Evolutionary conservation across 2,329 filamentous ascomycete genomes (phyloP).

Genomic region (Sporothrix brasiliensis): DNA sequence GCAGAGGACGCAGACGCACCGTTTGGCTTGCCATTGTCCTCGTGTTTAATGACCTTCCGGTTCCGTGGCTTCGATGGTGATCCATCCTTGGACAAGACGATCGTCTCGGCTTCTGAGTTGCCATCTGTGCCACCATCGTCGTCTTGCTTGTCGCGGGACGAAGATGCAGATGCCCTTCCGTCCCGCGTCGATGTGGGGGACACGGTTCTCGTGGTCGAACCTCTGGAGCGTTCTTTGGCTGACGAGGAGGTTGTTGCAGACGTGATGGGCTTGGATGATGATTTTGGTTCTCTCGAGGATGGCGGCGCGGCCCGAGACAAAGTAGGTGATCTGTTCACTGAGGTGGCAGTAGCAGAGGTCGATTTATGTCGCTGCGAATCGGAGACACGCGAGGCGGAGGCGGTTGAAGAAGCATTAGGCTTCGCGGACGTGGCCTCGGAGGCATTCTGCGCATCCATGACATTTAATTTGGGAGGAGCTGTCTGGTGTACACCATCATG

Average conservation of each 20-base stretch:
- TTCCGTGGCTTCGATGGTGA: conserved; percentile 60
- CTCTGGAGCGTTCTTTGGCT: conserved; percentile 19
- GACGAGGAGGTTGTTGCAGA: background rate
- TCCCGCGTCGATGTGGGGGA: conserved; percentile 42
- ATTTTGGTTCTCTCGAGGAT: conserved; percentile 31
- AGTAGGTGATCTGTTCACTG: conserved; percentile 39
- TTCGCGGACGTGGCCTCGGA: conserved; percentile 64
- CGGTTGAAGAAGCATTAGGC: conserved; percentile 57
- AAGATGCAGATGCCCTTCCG: conserved; percentile 39
- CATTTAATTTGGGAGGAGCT: conserved; percentile 60
- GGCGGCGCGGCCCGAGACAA: conserved; percentile 22
- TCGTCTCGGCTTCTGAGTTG: conserved; percentile 73
- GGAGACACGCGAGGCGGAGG: conserved; percentile 41
- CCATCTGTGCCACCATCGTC: conserved; percentile 55
- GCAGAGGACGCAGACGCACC: conserved; percentile 42
- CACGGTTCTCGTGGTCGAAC: conserved; percentile 20
- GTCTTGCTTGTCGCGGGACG: conserved; percentile 47
- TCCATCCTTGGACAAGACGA: conserved; percentile 67
- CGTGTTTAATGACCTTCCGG: conserved; percentile 66
- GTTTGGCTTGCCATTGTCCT: conserved; percentile 66
- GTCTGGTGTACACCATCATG: conserved; percentile 63
- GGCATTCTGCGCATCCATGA: conserved; percentile 71
- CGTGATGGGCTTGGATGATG: conserved; percentile 2
- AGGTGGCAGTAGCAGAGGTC: conserved; percentile 37
- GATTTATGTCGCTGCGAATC: conserved; percentile 44